These are phyloP conservation scores for Cymodocea nodosa DNA, from an alignment of 116 monocot genomes.

Conservation along the genomic window DNA sequence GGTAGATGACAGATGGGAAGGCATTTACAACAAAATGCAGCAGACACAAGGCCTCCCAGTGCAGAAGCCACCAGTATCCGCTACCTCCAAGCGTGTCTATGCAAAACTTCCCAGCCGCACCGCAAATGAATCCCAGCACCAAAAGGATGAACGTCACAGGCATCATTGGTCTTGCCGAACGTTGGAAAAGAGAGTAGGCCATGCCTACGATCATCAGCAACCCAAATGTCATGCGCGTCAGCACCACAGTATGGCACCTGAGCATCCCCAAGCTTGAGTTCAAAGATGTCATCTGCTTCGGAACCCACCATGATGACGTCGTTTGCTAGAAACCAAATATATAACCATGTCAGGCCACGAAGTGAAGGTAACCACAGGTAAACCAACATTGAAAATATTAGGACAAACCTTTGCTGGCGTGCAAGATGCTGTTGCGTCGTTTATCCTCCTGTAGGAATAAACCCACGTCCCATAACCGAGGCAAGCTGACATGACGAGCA, in stretches of 20 bases:
- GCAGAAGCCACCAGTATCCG: constrained; percentile 68
- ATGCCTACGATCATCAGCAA: constrained; percentile 63
- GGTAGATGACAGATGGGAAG: constrained; percentile 40
- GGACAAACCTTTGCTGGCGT: constrained; percentile 26
- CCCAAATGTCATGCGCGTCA: constrained; percentile 57
- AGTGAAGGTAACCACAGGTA: background rate
- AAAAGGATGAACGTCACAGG: constrained; percentile 80
- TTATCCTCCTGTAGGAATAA: constrained; percentile 62
- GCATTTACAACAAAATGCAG: constrained; percentile 65
- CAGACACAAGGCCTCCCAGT: constrained; percentile 67
- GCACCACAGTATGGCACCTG: constrained; percentile 52
- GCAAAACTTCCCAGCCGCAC: constrained; percentile 64
- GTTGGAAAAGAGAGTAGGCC: constrained; percentile 51
- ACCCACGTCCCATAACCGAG: constrained; percentile 61
- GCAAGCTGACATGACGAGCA: constrained; percentile 68
- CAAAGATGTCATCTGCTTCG: constrained; percentile 57
- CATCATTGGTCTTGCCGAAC: constrained; percentile 51
- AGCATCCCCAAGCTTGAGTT: constrained; percentile 46
- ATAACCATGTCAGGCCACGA: background rate
- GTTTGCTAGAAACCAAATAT: constrained; percentile 32
- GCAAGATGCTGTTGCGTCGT: constrained; percentile 62
- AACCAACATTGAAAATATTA: background rate
- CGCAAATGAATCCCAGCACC: constrained; percentile 52
- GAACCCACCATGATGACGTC: constrained; percentile 85
- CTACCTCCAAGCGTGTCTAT: constrained; percentile 78